Evolutionary conservation across 2,329 filamentous ascomycete species (phyloP).

Genomic region (Colletotrichum tanaceti): DNA sequence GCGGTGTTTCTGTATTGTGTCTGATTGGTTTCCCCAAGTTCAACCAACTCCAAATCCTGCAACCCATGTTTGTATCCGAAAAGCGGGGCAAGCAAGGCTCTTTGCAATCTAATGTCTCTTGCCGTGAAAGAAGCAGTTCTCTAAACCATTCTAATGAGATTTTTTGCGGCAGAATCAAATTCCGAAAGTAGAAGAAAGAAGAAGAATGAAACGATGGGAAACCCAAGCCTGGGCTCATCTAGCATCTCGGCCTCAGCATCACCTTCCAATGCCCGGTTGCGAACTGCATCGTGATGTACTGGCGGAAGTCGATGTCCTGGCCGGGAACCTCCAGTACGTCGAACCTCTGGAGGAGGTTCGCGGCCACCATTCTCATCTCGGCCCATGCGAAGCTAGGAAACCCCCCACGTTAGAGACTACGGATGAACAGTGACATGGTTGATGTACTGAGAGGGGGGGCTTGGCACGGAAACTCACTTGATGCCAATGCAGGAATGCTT

Average conservation of each 20-base stretch:
- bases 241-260: slow-evolving; percentile 48
- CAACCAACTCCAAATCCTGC: too few relatives aligned
- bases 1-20: too few relatives aligned
- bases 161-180: too few relatives aligned
- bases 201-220: too few relatives aligned
- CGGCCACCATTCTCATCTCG: slow-evolving; percentile 44
- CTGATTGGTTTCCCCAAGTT: too few relatives aligned
- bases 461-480: slow-evolving; percentile 35
- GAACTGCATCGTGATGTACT: slow-evolving; percentile 46
- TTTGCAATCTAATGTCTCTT: not conserved
- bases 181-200: too few relatives aligned
- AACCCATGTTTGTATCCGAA: too few relatives aligned
- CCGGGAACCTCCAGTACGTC: slow-evolving; percentile 43
- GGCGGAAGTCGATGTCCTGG: slow-evolving; percentile 43
- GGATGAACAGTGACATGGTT: not conserved
- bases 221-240: too few relatives aligned
- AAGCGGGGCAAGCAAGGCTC: too few relatives aligned
- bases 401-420: not conserved
- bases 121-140: too few relatives aligned
- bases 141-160: too few relatives aligned
- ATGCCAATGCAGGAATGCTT: slow-evolving; percentile 46
- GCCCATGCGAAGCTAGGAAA: slow-evolving; percentile 43
- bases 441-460: too few relatives aligned
- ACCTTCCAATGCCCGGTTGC: slow-evolving; percentile 47
- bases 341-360: slow-evolving; percentile 43